Percentiles rank a stretch among this genome's conserved stretches.
Conservation (phyloP, 2,329 filamentous ascomycete genomes). For the Aspergillus alliaceus region DNA sequence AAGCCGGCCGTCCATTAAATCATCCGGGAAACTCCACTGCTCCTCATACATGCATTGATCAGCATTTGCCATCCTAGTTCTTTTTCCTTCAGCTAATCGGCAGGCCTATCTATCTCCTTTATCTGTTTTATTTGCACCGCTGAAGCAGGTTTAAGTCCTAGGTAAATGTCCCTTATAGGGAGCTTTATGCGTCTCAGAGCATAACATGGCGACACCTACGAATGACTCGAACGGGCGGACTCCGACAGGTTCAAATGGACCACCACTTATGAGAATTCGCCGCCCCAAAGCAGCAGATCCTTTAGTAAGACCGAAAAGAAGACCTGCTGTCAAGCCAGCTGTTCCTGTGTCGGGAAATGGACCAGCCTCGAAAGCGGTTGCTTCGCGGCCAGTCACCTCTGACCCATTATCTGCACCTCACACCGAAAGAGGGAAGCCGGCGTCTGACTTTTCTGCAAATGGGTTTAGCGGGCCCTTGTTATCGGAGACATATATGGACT, state of each 20-base stretch:
- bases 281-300: conserved; percentile 60
- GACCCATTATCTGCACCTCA: conserved; percentile 19
- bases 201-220: conserved; percentile 38
- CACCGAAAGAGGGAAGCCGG: conserved; percentile 20
- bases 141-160: conserved; percentile 47
- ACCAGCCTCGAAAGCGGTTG: conserved; percentile 25
- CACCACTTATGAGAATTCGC: conserved; percentile 45
- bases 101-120: neutral
- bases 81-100: no score
- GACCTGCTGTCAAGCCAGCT: conserved; percentile 27
- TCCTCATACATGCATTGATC: neutral
- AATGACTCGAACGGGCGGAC: conserved; percentile 49
- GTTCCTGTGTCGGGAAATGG: conserved; percentile 22
- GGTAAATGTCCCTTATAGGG: neutral
- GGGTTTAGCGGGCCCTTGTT: conserved; percentile 45
- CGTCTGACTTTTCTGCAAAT: conserved; percentile 35
- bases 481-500: conserved; percentile 51
- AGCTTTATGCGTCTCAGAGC: neutral
- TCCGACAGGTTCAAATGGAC: conserved; percentile 50
- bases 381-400: conserved; percentile 20
- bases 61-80: neutral
- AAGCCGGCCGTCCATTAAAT: neutral
- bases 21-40: neutral
- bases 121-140: neutral
- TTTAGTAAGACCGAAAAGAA: conserved; percentile 62